Evolutionary conservation across 148 eudicot species (phyloP).

Genomic region (Rhododendron ovatum): DNA sequence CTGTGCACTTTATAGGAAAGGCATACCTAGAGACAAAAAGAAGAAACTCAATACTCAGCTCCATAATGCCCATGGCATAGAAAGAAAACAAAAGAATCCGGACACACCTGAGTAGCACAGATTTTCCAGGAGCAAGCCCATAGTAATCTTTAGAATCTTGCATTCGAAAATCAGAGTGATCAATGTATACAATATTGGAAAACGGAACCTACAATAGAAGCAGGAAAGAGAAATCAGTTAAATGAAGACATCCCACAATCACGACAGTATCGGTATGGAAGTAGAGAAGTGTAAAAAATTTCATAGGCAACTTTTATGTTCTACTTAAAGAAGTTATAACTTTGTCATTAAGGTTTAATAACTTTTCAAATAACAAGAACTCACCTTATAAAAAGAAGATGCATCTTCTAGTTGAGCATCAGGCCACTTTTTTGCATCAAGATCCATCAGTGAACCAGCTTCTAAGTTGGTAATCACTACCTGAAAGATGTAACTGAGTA

Average conservation of each 20-base stretch:
- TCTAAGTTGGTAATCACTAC: slow-evolving; percentile 91
- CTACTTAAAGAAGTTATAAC: neutral
- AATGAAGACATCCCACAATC: neutral
- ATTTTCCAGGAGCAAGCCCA: slow-evolving; percentile 95
- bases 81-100: neutral
- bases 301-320: neutral
- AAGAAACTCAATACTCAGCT: neutral
- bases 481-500: slow-evolving; percentile 28
- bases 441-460: slow-evolving; percentile 55
- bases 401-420: slow-evolving; percentile 72
- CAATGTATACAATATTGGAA: slow-evolving; percentile 83
- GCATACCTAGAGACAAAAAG: slow-evolving; percentile 57
- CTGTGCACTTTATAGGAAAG: slow-evolving; percentile 87
- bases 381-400: slow-evolving; percentile 75
- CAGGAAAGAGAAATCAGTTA: slow-evolving; percentile 6
- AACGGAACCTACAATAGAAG: slow-evolving; percentile 59
- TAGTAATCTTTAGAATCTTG: slow-evolving; percentile 95
- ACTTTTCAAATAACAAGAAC: neutral
- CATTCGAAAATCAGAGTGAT: slow-evolving; percentile 86
- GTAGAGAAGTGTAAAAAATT: neutral
- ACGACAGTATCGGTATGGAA: neutral
- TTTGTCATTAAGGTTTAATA: too few relatives aligned
- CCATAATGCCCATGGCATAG: neutral
- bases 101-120: slow-evolving; percentile 72
- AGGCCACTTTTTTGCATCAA: slow-evolving; percentile 98